These are phyloP conservation scores for Daedaleopsis nitida DNA, from an alignment of 768 basidiomycete genomes.

Conservation along the genomic window DNA sequence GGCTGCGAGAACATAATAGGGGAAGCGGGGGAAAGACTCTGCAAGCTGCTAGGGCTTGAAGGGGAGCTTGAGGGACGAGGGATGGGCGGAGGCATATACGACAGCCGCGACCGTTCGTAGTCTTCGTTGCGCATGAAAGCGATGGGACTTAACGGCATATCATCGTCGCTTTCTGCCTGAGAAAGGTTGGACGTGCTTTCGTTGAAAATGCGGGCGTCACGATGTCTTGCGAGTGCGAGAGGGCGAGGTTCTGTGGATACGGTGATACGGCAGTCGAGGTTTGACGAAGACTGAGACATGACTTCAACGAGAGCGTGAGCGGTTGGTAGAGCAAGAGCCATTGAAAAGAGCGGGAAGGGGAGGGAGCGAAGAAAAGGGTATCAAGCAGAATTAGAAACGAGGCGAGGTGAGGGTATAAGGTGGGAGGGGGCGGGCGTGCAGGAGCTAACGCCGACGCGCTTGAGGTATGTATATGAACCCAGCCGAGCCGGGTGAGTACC, in stretches of 20 bases:
- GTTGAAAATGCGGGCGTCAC: not conserved
- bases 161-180: constrained; percentile 21
- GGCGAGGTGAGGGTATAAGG: constrained; percentile 15
- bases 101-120: constrained; percentile 12
- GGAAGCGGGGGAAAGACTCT: not conserved
- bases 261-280: constrained; percentile 2
- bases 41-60: not conserved
- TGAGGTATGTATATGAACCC: constrained; percentile 16
- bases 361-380: constrained; percentile 2
- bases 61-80: constrained; percentile 8
- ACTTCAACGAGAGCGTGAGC: not conserved
- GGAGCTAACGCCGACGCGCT: constrained; percentile 7
- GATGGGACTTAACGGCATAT: constrained; percentile 16
- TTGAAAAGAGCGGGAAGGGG: constrained; percentile 12
- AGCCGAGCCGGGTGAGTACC: not conserved
- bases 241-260: constrained; percentile 2
- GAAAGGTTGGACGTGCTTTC: constrained; percentile 9
- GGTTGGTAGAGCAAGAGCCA: constrained; percentile 15
- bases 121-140: constrained; percentile 15
- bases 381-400: constrained; percentile 2
- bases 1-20: constrained; percentile 17
- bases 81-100: not conserved
- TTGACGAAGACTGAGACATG: constrained; percentile 4
- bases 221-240: not conserved
- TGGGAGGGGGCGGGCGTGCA: constrained; percentile 2